Percentiles rank a stretch among this genome's conserved stretches.
Conservation (phyloP, 2,329 filamentous ascomycete species). For the Akanthomyces dipterigenus region DNA sequence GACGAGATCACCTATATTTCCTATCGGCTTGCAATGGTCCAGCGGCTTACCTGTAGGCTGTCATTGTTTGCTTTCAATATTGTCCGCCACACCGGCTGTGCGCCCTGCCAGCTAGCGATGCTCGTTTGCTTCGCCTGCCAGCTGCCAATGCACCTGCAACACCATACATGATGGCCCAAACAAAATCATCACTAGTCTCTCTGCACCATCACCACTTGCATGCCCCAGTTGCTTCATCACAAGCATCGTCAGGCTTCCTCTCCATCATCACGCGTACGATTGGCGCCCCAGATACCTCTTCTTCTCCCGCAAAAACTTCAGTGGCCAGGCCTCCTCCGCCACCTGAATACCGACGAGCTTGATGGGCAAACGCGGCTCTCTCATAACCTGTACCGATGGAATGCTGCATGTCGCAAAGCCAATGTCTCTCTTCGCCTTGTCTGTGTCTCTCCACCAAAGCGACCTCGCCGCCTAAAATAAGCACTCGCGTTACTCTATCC, state of each 20-base stretch:
- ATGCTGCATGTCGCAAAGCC: slow-evolving; percentile 9
- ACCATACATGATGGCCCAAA: background rate
- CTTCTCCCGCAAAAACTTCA: background rate
- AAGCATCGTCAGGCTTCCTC: background rate
- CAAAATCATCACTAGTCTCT: background rate
- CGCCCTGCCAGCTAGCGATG: background rate
- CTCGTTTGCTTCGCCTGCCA: background rate
- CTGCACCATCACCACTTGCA: background rate
- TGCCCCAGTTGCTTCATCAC: background rate
- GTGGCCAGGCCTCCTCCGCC: background rate
- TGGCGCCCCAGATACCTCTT: background rate
- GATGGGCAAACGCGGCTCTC: background rate
- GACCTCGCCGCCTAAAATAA: slow-evolving; percentile 2
- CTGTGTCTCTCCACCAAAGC: background rate
- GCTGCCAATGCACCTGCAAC: background rate
- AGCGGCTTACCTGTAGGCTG: background rate
- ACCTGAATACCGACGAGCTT: background rate
- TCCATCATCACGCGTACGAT: background rate
- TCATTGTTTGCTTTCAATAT: background rate
- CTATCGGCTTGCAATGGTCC: background rate
- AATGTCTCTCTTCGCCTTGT: background rate
- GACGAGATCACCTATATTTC: background rate
- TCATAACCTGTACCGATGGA: background rate
- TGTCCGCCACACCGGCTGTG: background rate
- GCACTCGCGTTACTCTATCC: slow-evolving; percentile 1